Evolutionary conservation across 208 protist genomes (phyloP).

Genomic region (Trypanosoma melophagium): DNA sequence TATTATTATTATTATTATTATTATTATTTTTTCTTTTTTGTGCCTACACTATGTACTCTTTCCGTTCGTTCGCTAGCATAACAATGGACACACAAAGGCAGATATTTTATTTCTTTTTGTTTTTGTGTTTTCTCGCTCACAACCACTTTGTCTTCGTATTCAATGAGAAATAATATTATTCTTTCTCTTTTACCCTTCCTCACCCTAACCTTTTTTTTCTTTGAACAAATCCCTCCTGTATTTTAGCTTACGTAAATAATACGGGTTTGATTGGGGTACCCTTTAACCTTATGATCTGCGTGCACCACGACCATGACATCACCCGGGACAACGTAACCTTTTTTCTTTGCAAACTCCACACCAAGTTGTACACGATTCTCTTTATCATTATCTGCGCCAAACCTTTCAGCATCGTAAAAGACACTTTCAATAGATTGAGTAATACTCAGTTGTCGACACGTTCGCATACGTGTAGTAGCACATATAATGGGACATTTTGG

Average conservation of each 20-base stretch:
- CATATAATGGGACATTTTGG: constrained; percentile 94
- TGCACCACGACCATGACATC: constrained; percentile 79
- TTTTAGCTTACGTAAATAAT: constrained; percentile 38
- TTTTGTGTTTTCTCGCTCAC: too few relatives aligned
- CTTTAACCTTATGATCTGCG: constrained; percentile 84
- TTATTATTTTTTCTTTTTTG: too few relatives aligned
- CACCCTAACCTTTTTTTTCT: constrained; percentile 1
- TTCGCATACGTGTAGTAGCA: constrained; percentile 84
- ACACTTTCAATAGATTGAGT: constrained; percentile 76
- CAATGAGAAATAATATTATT: not conserved
- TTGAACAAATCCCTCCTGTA: too few relatives aligned
- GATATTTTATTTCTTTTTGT: not conserved
- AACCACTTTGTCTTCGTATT: not conserved
- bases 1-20: too few relatives aligned
- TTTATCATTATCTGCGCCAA: constrained; percentile 63
- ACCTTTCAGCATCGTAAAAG: constrained; percentile 72
- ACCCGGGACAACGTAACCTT: constrained; percentile 48
- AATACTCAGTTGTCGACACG: constrained; percentile 86
- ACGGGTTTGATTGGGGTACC: constrained; percentile 87
- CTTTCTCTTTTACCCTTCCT: not conserved
- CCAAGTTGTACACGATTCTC: constrained; percentile 67
- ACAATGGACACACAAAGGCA: not conserved
- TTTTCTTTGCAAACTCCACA: constrained; percentile 64
- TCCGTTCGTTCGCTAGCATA: not conserved
- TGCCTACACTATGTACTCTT: too few relatives aligned